These are phyloP conservation scores for Flaveria robusta DNA, from an alignment of 129 eudicot genomes.

Conservation along the genomic window DNA sequence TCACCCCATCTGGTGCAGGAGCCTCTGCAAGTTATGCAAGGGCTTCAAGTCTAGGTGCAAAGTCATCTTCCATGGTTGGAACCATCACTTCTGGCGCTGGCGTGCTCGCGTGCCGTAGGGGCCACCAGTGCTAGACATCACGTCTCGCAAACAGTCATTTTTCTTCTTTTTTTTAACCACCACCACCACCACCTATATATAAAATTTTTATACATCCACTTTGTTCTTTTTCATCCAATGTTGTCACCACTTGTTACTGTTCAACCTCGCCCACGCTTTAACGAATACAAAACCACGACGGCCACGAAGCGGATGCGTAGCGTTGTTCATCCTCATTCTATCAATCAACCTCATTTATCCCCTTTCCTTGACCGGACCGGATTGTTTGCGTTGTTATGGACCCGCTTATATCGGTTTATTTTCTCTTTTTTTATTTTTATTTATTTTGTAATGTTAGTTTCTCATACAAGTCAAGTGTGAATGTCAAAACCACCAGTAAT, in stretches of 20 bases:
- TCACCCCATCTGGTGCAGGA: constrained; percentile 80
- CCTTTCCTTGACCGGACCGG: constrained; percentile 24
- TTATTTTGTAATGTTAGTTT: constrained; percentile 27
- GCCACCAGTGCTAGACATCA: constrained; percentile 64
- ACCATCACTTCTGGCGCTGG: constrained; percentile 76
- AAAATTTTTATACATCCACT: constrained; percentile 23
- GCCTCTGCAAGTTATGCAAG: constrained; percentile 78
- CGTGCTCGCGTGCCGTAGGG: constrained; percentile 68
- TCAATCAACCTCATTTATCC: constrained; percentile 17
- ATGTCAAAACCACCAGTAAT: constrained; percentile 35
- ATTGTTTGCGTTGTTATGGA: constrained; percentile 26
- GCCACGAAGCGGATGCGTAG: constrained; percentile 51
- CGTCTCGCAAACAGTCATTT: constrained; percentile 12
- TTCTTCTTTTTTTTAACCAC: background rate
- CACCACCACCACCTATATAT: constrained; percentile 22
- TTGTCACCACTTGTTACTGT: constrained; percentile 27
- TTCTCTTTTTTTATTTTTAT: constrained; percentile 31
- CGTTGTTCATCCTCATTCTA: constrained; percentile 47
- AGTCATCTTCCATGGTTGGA: constrained; percentile 80
- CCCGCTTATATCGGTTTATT: constrained; percentile 13
- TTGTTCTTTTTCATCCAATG: background rate
- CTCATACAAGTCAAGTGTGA: constrained; percentile 49
- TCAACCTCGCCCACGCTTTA: constrained; percentile 61
- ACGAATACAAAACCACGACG: constrained; percentile 14
- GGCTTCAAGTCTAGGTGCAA: constrained; percentile 88